Evolutionary conservation across 202 grass and related monocot species (phyloP), one percentile per base, ranked within the genome.

Genomic region (Schoenoplectus tabernaemontani): DNA sequence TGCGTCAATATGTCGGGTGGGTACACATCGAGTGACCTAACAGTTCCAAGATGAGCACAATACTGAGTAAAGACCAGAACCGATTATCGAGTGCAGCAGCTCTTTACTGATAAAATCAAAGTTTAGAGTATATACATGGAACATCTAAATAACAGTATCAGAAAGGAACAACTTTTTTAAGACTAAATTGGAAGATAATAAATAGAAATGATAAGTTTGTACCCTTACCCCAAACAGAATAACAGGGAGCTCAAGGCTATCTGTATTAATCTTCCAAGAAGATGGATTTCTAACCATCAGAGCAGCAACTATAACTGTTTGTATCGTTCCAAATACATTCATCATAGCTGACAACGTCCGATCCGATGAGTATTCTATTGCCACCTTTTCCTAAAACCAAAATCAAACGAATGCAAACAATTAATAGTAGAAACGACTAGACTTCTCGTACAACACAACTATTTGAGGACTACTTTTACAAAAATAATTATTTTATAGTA

Each of bases 261-360:
- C 62, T 41, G 26, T 79, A 28, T 44, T 79, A 33, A 84, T 84
- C 50, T 58, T 84, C 83, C 83, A 84, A 26, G 76, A 69, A 59
- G 83, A 64, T 17, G 8, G 7, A 26, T 86, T 56, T 66, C 84
- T 82, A 34, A 81, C 78, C 36, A 77, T 77, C 2, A 82, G 2
- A 9, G 20, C 38, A 7, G 78, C 78, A 75, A 82, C 8, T 34
- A 86, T 64, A 39, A 66, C 41, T 17, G 58, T 64, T 74, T 77
- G 78, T 11, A 81, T 0, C 10, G 68, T 86, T 13, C 84, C 84
- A 67, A 81, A 82, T 60, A 30, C 1, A 41, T 41, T 82, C 24
- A 81, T 82, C 78, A 86, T 77, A 26, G 84, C 78, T 37, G 84
- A 76, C 57, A 86, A 77, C 2, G 42, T 38, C 33, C 82, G 65